phyloP scores from a whole-genome alignment of 257 asterid species.

The Scutellaria minor region DNA sequence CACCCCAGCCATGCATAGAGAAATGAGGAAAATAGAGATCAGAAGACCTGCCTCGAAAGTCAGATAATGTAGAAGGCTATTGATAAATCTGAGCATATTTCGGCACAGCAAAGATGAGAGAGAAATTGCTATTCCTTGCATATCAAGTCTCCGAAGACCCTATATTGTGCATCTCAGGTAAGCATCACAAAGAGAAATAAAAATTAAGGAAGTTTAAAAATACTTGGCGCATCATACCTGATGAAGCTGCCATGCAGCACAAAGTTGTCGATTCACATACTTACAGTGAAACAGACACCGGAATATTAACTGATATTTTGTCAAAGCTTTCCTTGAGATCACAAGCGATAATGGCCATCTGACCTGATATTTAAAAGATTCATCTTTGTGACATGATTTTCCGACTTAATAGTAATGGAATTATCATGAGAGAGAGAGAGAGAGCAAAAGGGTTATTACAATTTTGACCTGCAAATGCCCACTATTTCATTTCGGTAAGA shows the following conservation, averaged over 20 bases:
- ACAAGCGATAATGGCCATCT: slow-evolving; percentile 96
- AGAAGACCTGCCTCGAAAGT: slow-evolving; percentile 81
- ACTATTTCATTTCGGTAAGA: not conserved
- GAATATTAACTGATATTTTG: slow-evolving; percentile 89
- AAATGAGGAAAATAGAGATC: slow-evolving; percentile 12
- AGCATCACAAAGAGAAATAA: slow-evolving; percentile 22
- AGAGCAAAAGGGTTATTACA: not conserved
- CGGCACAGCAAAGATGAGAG: slow-evolving; percentile 96
- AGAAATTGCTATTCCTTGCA: slow-evolving; percentile 91
- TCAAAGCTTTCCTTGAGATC: slow-evolving; percentile 85
- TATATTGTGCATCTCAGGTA: slow-evolving; percentile 41
- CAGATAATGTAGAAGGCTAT: slow-evolving; percentile 91
- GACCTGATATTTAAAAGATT: slow-evolving; percentile 60
- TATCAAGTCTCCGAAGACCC: slow-evolving; percentile 91
- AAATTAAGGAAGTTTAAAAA: slow-evolving; percentile 16
- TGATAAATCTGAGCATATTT: slow-evolving; percentile 92
- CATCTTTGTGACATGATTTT: slow-evolving; percentile 21
- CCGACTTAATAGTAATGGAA: not conserved
- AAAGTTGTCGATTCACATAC: slow-evolving; percentile 95
- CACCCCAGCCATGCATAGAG: slow-evolving; percentile 28
- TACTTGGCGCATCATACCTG: slow-evolving; percentile 53
- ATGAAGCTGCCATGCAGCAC: slow-evolving; percentile 97
- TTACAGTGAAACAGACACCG: slow-evolving; percentile 92
- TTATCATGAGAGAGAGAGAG: not conserved
- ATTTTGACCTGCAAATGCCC: not conserved